Percentiles rank a stretch among this genome's conserved stretches.
These are phyloP conservation scores for Phytophthora tubulina DNA, from an alignment of 352 stramenopile genomes.

Conservation along the genomic window DNA sequence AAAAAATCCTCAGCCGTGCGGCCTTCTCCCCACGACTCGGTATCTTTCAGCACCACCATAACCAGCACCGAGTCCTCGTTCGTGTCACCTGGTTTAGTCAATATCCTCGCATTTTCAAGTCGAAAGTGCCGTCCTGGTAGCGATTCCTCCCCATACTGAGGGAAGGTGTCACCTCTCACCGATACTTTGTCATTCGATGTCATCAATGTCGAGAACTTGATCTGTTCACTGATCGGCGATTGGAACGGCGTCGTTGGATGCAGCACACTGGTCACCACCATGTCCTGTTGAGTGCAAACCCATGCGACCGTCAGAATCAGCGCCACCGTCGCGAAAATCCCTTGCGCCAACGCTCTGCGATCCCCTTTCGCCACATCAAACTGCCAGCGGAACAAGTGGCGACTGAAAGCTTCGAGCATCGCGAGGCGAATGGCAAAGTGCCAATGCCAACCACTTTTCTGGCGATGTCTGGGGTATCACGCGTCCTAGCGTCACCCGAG, in stretches of 20 bases:
- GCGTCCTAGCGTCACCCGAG: background rate
- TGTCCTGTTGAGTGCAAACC: background rate
- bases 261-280: slow-evolving; percentile 5
- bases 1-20: slow-evolving; percentile 40
- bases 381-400: slow-evolving; percentile 1
- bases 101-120: slow-evolving; percentile 14
- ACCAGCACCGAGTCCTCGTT: slow-evolving; percentile 35
- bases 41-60: slow-evolving; percentile 37
- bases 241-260: slow-evolving; percentile 12
- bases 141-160: slow-evolving; percentile 24
- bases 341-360: background rate
- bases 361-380: slow-evolving; percentile 3
- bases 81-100: slow-evolving; percentile 1
- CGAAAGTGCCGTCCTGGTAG: slow-evolving; percentile 27
- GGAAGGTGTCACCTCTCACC: slow-evolving; percentile 16
- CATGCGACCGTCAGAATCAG: slow-evolving; percentile 1
- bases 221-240: background rate
- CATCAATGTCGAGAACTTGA: slow-evolving; percentile 4
- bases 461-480: no score
- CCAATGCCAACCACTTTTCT: background rate
- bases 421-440: background rate
- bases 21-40: slow-evolving; percentile 38
- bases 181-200: background rate
- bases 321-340: slow-evolving; percentile 9
- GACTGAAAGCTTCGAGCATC: slow-evolving; percentile 11